Conservation (phyloP, 495 filamentous ascomycete species). For the Talaromyces wortmannii region DNA sequence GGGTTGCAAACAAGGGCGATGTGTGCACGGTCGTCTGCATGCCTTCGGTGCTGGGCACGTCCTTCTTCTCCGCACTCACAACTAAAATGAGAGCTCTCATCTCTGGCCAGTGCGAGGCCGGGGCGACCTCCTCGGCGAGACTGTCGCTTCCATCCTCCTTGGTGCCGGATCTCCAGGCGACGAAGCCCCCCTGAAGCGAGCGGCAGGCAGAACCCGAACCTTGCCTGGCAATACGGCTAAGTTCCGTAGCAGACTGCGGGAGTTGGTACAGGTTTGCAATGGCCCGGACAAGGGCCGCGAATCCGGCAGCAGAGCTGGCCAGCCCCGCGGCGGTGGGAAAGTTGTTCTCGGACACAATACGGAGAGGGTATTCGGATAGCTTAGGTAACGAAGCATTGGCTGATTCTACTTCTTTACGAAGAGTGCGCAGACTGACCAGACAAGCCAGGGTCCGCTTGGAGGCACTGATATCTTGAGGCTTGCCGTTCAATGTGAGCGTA, state of each 20-base stretch:
- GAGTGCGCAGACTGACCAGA: conserved; percentile 73
- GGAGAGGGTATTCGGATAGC: conserved; percentile 65
- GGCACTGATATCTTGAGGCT: conserved; percentile 67
- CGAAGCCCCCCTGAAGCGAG: conserved; percentile 88
- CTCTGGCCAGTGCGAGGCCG: conserved; percentile 82
- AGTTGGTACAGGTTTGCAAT: conserved; percentile 90
- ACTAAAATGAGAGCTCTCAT: conserved; percentile 92
- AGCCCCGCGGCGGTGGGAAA: conserved; percentile 98
- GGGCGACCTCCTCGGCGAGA: conserved; percentile 77
- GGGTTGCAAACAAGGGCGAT: conserved; percentile 69
- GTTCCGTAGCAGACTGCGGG: conserved; percentile 65
- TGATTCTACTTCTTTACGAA: conserved; percentile 67
- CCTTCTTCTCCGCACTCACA: conserved; percentile 88
- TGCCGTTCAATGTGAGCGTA: conserved; percentile 77
- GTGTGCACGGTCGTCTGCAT: conserved; percentile 96
- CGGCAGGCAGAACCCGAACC: conserved; percentile 92
- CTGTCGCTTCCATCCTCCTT: conserved; percentile 74
- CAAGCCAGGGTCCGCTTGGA: conserved; percentile 87
- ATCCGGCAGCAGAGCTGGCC: conserved; percentile 86
- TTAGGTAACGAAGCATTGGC: conserved; percentile 65
- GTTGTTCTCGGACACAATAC: conserved; percentile 90
- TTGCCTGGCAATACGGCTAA: conserved; percentile 87
- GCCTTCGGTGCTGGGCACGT: conserved; percentile 79
- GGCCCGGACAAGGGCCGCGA: conserved; percentile 87
- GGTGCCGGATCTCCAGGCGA: conserved; percentile 78